Evolutionary conservation across 441 rosid genomes (phyloP), one percentile per base, ranked within the genome.

Genomic region (Adansonia gregorii): DNA sequence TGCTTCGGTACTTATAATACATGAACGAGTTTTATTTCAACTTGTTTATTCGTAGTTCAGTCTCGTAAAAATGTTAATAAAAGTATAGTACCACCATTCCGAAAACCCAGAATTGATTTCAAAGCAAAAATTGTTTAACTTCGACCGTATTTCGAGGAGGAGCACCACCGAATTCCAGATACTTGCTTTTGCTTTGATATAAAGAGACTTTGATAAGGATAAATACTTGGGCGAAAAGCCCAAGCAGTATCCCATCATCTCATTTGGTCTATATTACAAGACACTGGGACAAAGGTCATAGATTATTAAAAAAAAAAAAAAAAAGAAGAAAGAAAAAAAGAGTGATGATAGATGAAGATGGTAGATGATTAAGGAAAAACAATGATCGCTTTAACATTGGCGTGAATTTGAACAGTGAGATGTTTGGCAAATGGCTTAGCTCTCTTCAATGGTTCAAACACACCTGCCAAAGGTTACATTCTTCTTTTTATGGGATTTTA

Each of bases 401-500:
- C 89, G 83, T 83, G 87, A 67, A 76, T 65, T 70, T 63, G 24
- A 83, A 85, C 49, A 83, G 89, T 67, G 31, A 22, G 54, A 74
- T 80, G 67, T 12, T 35, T 51, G 9, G 54, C 56, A 65, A n/a
- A 52, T 67, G 60, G 78, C 52, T 68, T 22, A 27, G 55, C 17
- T 54, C 55, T 27, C 65, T 22, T 64, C 67, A 19, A 31, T 51
- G 8, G 8, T 31, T 68, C 56, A 27, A 52, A 64, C 7, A 35
- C 14, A 31, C 5, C 48, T 20, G 19, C 63, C 19, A 8, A 8
- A 11, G 20, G 61, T 48, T 46, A 41, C 77, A 74, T 20, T 56
- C 9, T 56, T 10, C 56, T 24, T 74, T 6, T 15, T 41, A 6
- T 15, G 20, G 39, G n/a, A 22, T 15, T 71, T 49, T 48, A 75